Percentiles rank a stretch among this genome's conserved stretches.
These are phyloP conservation scores for Hemisphaericaspora xylanilytica DNA, from an alignment of 1,139 yeast genomes.

Conservation along the genomic window DNA sequence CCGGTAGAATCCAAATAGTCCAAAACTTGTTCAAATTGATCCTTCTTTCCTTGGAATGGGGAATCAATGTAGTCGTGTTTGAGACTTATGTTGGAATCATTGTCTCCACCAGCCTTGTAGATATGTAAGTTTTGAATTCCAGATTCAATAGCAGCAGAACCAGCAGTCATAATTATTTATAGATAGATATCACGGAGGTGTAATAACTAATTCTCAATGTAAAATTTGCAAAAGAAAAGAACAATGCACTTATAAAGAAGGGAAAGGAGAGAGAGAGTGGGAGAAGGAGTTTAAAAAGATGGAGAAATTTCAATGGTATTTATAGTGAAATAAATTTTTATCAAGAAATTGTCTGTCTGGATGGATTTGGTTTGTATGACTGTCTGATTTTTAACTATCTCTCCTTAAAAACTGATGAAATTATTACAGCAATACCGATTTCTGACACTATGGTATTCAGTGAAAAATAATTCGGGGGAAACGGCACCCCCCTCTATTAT, in stretches of 20 bases:
- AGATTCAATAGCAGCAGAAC: constrained; percentile 10
- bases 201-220: no score
- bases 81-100: constrained; percentile 33
- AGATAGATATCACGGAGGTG: no score
- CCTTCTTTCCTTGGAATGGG: constrained; percentile 77
- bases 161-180: no score
- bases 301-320: background rate
- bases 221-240: no score
- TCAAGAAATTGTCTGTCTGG: constrained; percentile 1
- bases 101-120: constrained; percentile 22
- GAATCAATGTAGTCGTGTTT: constrained; percentile 68
- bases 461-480: no score
- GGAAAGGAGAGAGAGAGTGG: background rate
- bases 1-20: constrained; percentile 82
- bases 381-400: no score
- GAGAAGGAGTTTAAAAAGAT: background rate
- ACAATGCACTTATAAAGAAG: background rate
- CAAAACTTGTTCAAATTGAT: constrained; percentile 78
- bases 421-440: no score
- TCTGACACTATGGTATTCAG: no score
- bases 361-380: no score
- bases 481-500: no score
- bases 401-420: no score
- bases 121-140: constrained; percentile 13
- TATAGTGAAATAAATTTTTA: background rate